These are phyloP conservation scores for Exophiala calicioides DNA, from an alignment of 2,329 filamentous ascomycete genomes.

Conservation along the genomic window DNA sequence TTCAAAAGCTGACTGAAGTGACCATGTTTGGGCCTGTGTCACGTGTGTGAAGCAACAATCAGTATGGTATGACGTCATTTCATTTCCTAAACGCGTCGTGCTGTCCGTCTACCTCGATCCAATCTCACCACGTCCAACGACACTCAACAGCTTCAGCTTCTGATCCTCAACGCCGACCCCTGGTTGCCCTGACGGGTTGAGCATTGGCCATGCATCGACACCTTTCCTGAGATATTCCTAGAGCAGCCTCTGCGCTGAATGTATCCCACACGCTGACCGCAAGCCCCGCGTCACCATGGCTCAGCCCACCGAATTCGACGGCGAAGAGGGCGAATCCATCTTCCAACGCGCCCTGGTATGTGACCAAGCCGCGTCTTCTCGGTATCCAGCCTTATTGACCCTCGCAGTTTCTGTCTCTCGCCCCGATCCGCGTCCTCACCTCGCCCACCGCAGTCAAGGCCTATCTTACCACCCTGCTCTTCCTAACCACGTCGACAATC, in stretches of 20 bases:
- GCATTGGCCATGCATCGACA: background rate
- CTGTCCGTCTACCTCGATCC: background rate
- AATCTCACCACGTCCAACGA: too few species aligned
- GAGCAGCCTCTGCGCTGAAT: too few species aligned
- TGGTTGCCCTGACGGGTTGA: too few species aligned
- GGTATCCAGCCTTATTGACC: background rate
- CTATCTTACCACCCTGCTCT: slow-evolving; percentile 62
- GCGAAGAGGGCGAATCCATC: slow-evolving; percentile 14
- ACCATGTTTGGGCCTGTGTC: too few species aligned
- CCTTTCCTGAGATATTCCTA: background rate
- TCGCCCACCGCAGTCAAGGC: slow-evolving; percentile 65
- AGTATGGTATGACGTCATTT: background rate
- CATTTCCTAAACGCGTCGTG: background rate
- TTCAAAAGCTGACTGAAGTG: too few species aligned
- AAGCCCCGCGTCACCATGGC: slow-evolving; percentile 20
- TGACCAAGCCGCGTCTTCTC: background rate
- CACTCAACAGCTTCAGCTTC: too few species aligned
- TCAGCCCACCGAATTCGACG: slow-evolving; percentile 3
- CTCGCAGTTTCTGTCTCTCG: slow-evolving; percentile 53
- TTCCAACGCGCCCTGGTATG: slow-evolving; percentile 19
- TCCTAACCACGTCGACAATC: slow-evolving; percentile 53
- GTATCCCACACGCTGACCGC: too few species aligned
- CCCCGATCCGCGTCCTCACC: slow-evolving; percentile 56
- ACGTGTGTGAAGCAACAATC: too few species aligned
- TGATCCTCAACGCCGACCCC: too few species aligned